phyloP scores from a whole-genome alignment of 495 filamentous ascomycete genomes.

The Podospora comata region DNA sequence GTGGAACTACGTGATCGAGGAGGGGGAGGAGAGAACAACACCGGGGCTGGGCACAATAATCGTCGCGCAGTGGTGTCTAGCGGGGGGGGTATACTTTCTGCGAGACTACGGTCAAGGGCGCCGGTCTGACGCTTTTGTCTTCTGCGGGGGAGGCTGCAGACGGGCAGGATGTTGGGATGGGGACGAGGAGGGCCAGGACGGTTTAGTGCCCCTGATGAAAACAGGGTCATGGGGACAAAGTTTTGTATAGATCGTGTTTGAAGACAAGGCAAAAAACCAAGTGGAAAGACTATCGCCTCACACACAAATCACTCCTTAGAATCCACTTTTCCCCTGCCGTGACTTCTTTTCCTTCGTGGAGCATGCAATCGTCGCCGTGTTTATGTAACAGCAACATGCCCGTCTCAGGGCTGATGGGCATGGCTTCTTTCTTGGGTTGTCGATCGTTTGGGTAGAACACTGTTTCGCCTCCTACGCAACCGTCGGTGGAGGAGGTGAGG shows the following conservation, averaged over 20 bases:
- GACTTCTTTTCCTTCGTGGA: conserved; percentile 85
- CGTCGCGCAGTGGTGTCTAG: no score
- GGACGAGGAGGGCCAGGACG: neutral
- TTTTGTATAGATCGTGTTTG: no score
- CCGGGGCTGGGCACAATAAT: no score
- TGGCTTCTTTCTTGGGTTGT: conserved; percentile 53
- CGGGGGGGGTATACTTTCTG: no score
- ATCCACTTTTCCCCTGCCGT: conserved; percentile 88
- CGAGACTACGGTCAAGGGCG: no score
- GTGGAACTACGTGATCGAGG: no score
- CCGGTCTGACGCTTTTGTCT: neutral
- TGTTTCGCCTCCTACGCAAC: conserved; percentile 71
- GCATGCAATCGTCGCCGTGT: conserved; percentile 83
- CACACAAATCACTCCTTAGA: conserved; percentile 80
- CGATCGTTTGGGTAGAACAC: conserved; percentile 81
- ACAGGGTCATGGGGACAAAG: no score
- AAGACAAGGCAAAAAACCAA: no score
- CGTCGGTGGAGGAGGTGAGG: conserved; percentile 58
- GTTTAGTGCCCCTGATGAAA: neutral
- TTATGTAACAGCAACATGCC: conserved; percentile 85
- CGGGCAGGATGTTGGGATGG: neutral
- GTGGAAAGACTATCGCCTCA: conserved; percentile 33
- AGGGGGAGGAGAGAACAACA: no score
- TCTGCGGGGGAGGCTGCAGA: neutral
- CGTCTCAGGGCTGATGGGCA: conserved; percentile 68